Evolutionary conservation across 768 basidiomycete species (phyloP), one percentile per base, ranked within the genome.

Genomic region (Mycena haematopus): DNA sequence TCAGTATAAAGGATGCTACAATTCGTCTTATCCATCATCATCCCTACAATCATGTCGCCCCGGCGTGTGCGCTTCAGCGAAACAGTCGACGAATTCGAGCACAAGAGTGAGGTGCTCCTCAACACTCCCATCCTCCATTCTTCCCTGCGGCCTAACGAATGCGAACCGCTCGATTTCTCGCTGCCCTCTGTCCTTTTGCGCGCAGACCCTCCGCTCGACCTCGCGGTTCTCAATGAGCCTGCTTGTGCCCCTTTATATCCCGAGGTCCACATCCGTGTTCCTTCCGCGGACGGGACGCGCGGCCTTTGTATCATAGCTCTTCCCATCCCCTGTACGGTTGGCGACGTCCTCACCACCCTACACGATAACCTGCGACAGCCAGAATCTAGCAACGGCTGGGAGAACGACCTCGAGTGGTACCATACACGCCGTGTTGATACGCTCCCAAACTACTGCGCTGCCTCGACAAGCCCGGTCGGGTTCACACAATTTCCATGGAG

Each of bases 311-410:
- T 1, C 11, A 15, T 62, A 25, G 21, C 10, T 8, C 42, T 62
- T 3, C 14, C 3, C 2, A 19, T 6, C 4, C 6, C 13, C 19
- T 11, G 15, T n/a, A 60, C 59, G 9, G 59, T 60, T 7, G 59
- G 59, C 44, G 45, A 60, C 45, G 59, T 60, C 24, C 44, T 60
- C 24, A 29, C 21, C 52, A 5, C 31, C 10, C 36, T 60, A 44
- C 44, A 6, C 15, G 14, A 47, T 3, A 14, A 36, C 2, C 45
- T 60, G 31, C 59, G 59, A 33, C 33, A 54, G n/a, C 11, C 24
- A 14, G 29, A 33, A n/a, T 17, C 9, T 7, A 40, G 8, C 22
- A 25, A 36, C 8, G 11, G 36, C 13, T 4, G 6, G 9, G 40
- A 52, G n/a, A 5, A 22, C 4, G 29, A 36, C 21, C 46, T 50